Evolutionary conservation across 108 stramenopile species (phyloP), one percentile per base, ranked within the genome.

Genomic region (Epithemia pelagica): DNA sequence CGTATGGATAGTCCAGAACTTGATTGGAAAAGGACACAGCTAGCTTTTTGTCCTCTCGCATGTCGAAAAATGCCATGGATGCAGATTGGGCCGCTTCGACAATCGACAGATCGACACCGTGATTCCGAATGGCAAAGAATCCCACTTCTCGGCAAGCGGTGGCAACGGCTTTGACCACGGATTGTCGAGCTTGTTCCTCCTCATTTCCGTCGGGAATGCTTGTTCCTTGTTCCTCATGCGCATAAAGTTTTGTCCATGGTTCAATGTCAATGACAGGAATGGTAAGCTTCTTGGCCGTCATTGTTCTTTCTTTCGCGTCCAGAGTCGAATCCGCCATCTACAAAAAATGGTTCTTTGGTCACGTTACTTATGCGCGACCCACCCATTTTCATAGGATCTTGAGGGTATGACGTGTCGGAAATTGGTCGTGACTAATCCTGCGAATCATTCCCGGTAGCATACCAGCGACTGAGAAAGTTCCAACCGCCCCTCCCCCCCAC

Each of bases 41-140:
- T 28, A 51, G 28, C 69, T 95, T 95, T 61, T 80, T 67, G 8
- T 65, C 54, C 0, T 52, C 30, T 0, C 75, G 57, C 61, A 88
- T 53, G 32, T 88, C 88, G 67, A 95, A 95, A 72, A 95, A 95
- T 7, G 67, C 70, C 27, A 21, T 23, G 0, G 86, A 74, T 54
- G 70, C 76, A 7, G 26, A 29, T 83, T 87, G 85, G 21, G 75
- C 69, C 18, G 62, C n/a, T 19, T 78, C 53, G 19, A 91, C 62
- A 24, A 79, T 60, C 0, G 29, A 28, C 7, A 65, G 29, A 28
- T 75, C 60, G 18, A 90, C 77, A 7, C 85, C 88, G 70, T 90
- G 89, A 64, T 84, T 70, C 22, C 32, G 66, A 59, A 90, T 76
- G 29, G 72, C 77, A 65, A 95, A 90, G 71, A 95, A 95, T 22